These are phyloP conservation scores for Gamsiella multidivaricata DNA, from an alignment of 192 early-diverging fungal genomes.

Conservation along the genomic window DNA sequence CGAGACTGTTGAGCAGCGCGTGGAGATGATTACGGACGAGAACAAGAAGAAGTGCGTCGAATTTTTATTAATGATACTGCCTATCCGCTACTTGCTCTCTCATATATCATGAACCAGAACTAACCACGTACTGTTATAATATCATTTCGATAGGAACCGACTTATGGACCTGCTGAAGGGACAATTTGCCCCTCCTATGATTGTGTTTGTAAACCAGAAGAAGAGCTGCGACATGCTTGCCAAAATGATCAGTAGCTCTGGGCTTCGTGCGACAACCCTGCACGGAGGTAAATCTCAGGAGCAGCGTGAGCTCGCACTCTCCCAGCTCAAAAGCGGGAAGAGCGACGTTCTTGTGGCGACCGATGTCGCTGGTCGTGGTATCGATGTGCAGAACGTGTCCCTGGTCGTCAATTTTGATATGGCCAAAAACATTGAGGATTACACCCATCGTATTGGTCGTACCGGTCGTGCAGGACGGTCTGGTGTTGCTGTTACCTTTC, in stretches of 20 bases:
- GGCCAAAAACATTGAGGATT: slow-evolving; percentile 98
- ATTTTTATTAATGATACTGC: neutral
- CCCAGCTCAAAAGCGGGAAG: slow-evolving; percentile 81
- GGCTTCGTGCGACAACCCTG: slow-evolving; percentile 80
- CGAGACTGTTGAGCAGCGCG: slow-evolving; percentile 94
- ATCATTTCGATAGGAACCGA: slow-evolving; percentile 76
- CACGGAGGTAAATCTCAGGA: slow-evolving; percentile 99
- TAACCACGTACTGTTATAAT: neutral
- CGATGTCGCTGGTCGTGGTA: slow-evolving; percentile 98
- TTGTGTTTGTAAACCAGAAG: slow-evolving; percentile 99
- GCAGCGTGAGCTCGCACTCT: slow-evolving; percentile 90
- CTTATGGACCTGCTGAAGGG: slow-evolving; percentile 81
- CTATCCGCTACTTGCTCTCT: neutral
- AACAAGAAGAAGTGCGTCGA: slow-evolving; percentile 80
- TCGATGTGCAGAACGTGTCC: slow-evolving; percentile 97
- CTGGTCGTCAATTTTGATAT: slow-evolving; percentile 98
- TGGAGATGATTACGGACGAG: slow-evolving; percentile 91
- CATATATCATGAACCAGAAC: neutral
- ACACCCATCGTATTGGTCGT: slow-evolving; percentile 98
- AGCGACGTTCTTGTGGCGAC: slow-evolving; percentile 95
- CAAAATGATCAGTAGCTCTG: slow-evolving; percentile 79
- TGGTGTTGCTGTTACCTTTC: slow-evolving; percentile 92
- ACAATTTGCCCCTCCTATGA: slow-evolving; percentile 85
- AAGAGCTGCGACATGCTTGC: slow-evolving; percentile 88
- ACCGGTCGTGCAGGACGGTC: slow-evolving; percentile 96